phyloP scores from a whole-genome alignment of 1,284 basidiomycete genomes.

The Kalmanozyma brasiliensis region DNA sequence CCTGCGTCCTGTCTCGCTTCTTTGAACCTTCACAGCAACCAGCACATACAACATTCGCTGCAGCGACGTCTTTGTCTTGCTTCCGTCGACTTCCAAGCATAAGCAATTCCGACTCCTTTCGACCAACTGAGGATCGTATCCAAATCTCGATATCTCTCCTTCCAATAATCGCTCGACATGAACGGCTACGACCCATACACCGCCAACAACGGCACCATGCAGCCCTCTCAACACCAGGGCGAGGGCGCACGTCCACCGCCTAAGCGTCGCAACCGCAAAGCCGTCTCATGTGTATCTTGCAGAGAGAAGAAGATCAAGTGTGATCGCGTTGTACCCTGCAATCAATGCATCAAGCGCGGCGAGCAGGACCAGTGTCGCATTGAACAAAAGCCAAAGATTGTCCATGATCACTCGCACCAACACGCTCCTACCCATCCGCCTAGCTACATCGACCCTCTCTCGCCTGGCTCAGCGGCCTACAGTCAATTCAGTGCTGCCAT shows the following conservation, averaged over 20 bases:
- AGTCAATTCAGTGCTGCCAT: conserved; percentile 45
- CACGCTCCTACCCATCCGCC: conserved; percentile 5
- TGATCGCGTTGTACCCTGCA: conserved; percentile 61
- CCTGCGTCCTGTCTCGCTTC: too few species aligned
- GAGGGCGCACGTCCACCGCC: conserved; percentile 44
- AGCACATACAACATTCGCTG: too few species aligned
- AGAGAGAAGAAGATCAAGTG: conserved; percentile 66
- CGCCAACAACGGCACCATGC: conserved; percentile 11
- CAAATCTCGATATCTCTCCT: background rate
- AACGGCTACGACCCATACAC: conserved; percentile 18
- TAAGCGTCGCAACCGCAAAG: conserved; percentile 60
- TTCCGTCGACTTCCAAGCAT: too few species aligned
- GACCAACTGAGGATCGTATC: background rate
- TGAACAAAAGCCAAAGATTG: conserved; percentile 52
- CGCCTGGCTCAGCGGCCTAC: conserved; percentile 33
- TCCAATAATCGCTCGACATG: conserved; percentile 7
- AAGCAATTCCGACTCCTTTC: too few species aligned
- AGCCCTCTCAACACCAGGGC: conserved; percentile 16
- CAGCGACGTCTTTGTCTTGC: too few species aligned
- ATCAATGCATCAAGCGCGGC: conserved; percentile 64
- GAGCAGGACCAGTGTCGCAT: conserved; percentile 57
- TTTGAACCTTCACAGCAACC: too few species aligned
- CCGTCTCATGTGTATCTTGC: conserved; percentile 60
- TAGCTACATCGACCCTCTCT: conserved; percentile 26
- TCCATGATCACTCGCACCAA: conserved; percentile 25